Conservation (phyloP, 75 land plant species). For the Picea glauca region DNA sequence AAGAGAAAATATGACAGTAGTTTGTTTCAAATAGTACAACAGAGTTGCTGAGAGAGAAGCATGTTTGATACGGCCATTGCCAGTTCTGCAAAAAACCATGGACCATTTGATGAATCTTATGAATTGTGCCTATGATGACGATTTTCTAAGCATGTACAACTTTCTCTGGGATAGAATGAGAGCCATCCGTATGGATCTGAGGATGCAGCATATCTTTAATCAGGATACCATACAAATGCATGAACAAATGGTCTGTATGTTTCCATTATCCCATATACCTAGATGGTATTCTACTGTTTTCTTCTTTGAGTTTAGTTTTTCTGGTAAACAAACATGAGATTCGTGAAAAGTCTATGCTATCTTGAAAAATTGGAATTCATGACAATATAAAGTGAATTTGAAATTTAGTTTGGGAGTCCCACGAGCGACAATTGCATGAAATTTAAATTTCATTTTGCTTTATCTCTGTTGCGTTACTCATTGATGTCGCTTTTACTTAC, state of each 20-base stretch:
- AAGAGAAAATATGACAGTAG: too few relatives aligned
- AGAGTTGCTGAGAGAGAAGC: slow-evolving; percentile 90
- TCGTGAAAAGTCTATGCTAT: too few relatives aligned
- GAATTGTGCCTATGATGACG: slow-evolving; percentile 61
- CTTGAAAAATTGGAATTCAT: too few relatives aligned
- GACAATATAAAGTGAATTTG: too few relatives aligned
- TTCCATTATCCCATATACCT: background rate
- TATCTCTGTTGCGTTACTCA: too few relatives aligned
- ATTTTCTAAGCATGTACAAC: slow-evolving; percentile 72
- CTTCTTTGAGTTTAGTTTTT: too few relatives aligned
- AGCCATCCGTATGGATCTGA: slow-evolving; percentile 92
- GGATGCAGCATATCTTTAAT: slow-evolving; percentile 97
- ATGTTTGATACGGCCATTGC: slow-evolving; percentile 80
- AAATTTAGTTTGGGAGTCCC: too few relatives aligned
- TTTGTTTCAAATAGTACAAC: slow-evolving; percentile 58
- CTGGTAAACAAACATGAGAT: too few relatives aligned
- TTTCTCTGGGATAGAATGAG: slow-evolving; percentile 99
- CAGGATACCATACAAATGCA: slow-evolving; percentile 75
- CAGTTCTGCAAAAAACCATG: slow-evolving; percentile 75
- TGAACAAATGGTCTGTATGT: slow-evolving; percentile 81
- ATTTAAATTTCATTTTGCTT: too few relatives aligned
- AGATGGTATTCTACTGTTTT: too few relatives aligned
- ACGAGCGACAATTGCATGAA: too few relatives aligned
- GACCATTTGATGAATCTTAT: slow-evolving; percentile 69
- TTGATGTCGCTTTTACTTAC: too few relatives aligned